Evolutionary conservation across 2,329 filamentous ascomycete genomes (phyloP).

Genomic region (Venturiaceae sp.): DNA sequence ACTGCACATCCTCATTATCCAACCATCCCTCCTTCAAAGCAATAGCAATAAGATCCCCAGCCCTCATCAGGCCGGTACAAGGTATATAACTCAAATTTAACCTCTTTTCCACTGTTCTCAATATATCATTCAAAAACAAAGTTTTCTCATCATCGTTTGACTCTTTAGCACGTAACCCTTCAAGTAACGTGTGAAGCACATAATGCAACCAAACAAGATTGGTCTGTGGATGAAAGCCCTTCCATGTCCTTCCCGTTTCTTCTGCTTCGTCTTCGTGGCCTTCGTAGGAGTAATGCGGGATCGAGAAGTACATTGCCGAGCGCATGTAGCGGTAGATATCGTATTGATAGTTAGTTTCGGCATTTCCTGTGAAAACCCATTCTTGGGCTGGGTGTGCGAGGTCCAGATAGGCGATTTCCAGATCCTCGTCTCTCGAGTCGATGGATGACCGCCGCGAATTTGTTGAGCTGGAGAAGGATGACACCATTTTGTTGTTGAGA

Average conservation of each 20-base stretch:
- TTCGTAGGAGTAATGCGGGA: slow-evolving; percentile 30
- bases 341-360: slow-evolving; percentile 42
- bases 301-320: slow-evolving; percentile 31
- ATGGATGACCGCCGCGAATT: neutral
- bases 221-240: slow-evolving; percentile 46
- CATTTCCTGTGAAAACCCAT: slow-evolving; percentile 35
- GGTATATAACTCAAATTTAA: neutral
- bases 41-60: slow-evolving; percentile 5
- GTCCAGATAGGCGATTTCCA: slow-evolving; percentile 27
- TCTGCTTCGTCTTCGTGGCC: slow-evolving; percentile 16
- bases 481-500: neutral
- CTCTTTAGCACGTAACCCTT: slow-evolving; percentile 20
- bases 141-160: neutral
- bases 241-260: slow-evolving; percentile 31
- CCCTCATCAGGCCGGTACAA: slow-evolving; percentile 1
- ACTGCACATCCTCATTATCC: slow-evolving; percentile 8
- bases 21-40: slow-evolving; percentile 11
- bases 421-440: slow-evolving; percentile 11
- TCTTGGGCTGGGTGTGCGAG: slow-evolving; percentile 9
- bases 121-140: neutral
- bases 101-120: neutral
- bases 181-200: slow-evolving; percentile 46
- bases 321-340: slow-evolving; percentile 47
- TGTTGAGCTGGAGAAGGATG: neutral
- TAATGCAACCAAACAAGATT: slow-evolving; percentile 57